These are phyloP conservation scores for Cocos nucifera DNA, from an alignment of 176 grass and related monocot species.

Conservation along the genomic window DNA sequence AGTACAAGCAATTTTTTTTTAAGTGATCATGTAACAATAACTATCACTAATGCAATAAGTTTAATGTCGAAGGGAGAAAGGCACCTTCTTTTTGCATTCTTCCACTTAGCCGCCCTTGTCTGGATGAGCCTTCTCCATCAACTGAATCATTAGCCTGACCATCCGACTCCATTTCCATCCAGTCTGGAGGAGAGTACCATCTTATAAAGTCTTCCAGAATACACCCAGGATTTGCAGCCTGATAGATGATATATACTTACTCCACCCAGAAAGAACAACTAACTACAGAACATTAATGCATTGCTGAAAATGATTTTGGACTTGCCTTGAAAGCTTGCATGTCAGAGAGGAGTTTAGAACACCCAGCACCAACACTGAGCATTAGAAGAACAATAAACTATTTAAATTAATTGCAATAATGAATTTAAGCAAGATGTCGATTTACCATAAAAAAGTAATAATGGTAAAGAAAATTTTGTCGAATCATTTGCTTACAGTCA, in stretches of 20 bases:
- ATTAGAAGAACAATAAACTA: conserved; percentile 26
- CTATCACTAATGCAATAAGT: too few species aligned
- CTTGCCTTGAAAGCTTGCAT: conserved; percentile 99
- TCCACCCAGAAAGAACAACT: too few species aligned
- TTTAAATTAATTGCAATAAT: not conserved
- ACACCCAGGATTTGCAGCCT: conserved; percentile 97
- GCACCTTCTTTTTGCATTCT: conserved; percentile 95
- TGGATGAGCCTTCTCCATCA: conserved; percentile 73
- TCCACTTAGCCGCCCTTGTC: conserved; percentile 65
- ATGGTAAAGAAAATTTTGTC: too few species aligned
- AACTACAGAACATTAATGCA: not conserved
- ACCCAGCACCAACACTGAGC: conserved; percentile 89
- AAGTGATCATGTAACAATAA: too few species aligned
- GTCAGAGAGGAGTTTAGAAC: conserved; percentile 95
- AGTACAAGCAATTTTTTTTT: too few species aligned
- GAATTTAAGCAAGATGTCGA: too few species aligned
- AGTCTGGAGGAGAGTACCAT: conserved; percentile 98
- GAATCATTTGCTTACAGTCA: too few species aligned
- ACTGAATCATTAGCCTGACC: conserved; percentile 23
- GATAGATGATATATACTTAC: conserved; percentile 1
- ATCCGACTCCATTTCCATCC: conserved; percentile 42
- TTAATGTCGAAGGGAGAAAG: not conserved
- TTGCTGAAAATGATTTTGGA: conserved; percentile 17
- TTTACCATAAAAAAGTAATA: too few species aligned
- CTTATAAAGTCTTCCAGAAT: conserved; percentile 92